Percentiles rank a stretch among this genome's conserved stretches.
phyloP scores from a whole-genome alignment of 192 early-diverging fungal species.

The Linnemannia hyalina region DNA sequence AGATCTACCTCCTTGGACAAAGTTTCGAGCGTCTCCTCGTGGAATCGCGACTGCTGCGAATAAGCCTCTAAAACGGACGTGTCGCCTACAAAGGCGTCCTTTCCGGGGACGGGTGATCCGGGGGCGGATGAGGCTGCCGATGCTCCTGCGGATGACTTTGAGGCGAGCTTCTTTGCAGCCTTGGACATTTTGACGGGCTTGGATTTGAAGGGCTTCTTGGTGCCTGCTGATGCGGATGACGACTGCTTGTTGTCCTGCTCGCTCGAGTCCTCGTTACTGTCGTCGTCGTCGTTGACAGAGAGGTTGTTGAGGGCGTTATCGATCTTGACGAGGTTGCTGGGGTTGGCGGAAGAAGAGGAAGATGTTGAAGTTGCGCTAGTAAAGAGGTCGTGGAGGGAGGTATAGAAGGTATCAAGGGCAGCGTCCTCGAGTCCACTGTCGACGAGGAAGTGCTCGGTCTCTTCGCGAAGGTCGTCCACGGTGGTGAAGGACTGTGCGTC shows the following conservation, averaged over 20 bases:
- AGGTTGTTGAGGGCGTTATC: conserved; percentile 17
- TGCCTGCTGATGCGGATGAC: conserved; percentile 13
- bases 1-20: conserved; percentile 86
- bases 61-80: conserved; percentile 71
- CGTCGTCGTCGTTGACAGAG: conserved; percentile 18
- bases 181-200: conserved; percentile 54
- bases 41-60: conserved; percentile 88
- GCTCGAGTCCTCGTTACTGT: conserved; percentile 19
- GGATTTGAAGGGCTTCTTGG: conserved; percentile 36
- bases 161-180: conserved; percentile 51
- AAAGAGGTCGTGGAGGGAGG: conserved; percentile 19
- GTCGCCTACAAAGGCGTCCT: conserved; percentile 29
- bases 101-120: conserved; percentile 13
- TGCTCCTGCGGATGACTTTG: conserved; percentile 27
- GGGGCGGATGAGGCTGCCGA: not conserved
- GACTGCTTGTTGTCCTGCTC: conserved; percentile 35
- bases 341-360: not conserved
- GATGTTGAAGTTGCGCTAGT: not conserved
- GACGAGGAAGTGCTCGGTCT: conserved; percentile 72
- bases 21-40: conserved; percentile 84
- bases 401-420: conserved; percentile 63
- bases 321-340: conserved; percentile 13
- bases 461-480: conserved; percentile 67
- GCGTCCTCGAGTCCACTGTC: conserved; percentile 71
- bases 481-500: conserved; percentile 45